Base-by-base conservation (phyloP, 768 basidiomycete genomes). In the Pleurotus citrinopileatus region DNA sequence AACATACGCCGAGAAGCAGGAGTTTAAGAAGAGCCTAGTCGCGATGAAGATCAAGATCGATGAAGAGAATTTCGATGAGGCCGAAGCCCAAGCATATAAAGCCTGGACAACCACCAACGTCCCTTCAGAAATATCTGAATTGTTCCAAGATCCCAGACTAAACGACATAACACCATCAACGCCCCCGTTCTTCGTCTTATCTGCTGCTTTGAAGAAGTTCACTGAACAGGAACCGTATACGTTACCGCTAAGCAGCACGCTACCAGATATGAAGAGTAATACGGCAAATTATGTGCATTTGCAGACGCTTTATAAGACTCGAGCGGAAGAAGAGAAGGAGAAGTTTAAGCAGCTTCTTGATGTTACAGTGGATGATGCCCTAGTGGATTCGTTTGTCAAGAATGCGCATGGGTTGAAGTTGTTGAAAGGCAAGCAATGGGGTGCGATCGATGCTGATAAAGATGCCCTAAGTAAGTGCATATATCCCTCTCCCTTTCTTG, bases 1-100 rank as follows among this genome's bases (percentile, higher is more conserved):
- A 70, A 69, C 83, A 66, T 26, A 71, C 65, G 76, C 74, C 1
- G 91, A 97, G 60, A 84, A 88, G 62, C 78, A 86, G 57, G 83
- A 79, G 25, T 96, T 98, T 77, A 94, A 94, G 64, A 71, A 79
- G 28, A 53, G 52, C 2, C 71, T 98, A 40, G 69, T 74, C n/a
- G 71, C 72, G 1, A 81, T 86, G 76, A 84, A 86, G 61, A 64
- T 79, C 54, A 93, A 92, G 62, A 60, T 70, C 0, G 97, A 99
- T 64, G 94, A 98, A 65, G 97, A 99, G 75, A 99, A 98, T 70
- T 94, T 94, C 65, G 96, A 97, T 56, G 96, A 98, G 68, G 96
- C 95, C 2, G 81, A 89, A 62, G 78, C 87, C 5, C 91, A 97
- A 65, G 91, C 89, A 0, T 95, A 91, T 67, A 84, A 90, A 23